These are phyloP conservation scores for Hypoxylon sp. DNA, from an alignment of 2,329 filamentous ascomycete species.

Conservation along the genomic window DNA sequence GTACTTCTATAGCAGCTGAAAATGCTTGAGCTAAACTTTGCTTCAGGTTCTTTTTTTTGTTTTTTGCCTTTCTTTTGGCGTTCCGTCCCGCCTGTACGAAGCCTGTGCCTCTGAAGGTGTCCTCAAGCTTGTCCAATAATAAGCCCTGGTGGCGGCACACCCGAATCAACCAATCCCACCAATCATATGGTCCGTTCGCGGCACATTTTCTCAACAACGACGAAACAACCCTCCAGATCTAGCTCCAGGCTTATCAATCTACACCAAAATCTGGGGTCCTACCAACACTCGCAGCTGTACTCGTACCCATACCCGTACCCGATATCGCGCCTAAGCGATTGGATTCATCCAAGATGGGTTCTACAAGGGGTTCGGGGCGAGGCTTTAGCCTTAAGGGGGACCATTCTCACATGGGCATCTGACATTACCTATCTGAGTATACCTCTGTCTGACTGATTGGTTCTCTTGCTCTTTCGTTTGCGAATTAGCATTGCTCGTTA, in stretches of 20 bases:
- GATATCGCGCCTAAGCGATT: conserved; percentile 18
- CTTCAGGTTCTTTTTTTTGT: too few relatives aligned
- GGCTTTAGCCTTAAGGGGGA: conserved; percentile 9
- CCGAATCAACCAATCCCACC: conserved; percentile 20
- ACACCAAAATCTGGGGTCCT: conserved; percentile 27
- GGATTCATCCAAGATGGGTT: conserved; percentile 10
- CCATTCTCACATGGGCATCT: conserved; percentile 28
- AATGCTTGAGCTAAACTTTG: too few relatives aligned
- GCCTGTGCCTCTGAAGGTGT: too few relatives aligned
- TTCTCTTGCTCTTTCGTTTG: conserved; percentile 4
- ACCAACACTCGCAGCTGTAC: conserved; percentile 12
- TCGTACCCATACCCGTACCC: conserved; percentile 5
- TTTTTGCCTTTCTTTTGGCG: too few relatives aligned
- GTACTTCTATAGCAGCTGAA: background rate
- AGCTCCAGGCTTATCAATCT: conserved; percentile 14
- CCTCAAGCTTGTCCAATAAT: too few relatives aligned
- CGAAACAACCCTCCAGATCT: conserved; percentile 9
- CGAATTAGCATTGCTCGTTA: conserved; percentile 33
- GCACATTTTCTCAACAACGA: conserved; percentile 33
- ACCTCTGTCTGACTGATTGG: background rate
- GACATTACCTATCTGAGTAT: conserved; percentile 24
- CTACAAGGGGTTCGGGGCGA: conserved; percentile 11
- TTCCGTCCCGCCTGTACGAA: conserved; percentile 4
- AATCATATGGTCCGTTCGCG: conserved; percentile 19
- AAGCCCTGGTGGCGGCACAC: conserved; percentile 31